Conservation (phyloP, 768 basidiomycete species). For the Boletus rubroflammeus region DNA sequence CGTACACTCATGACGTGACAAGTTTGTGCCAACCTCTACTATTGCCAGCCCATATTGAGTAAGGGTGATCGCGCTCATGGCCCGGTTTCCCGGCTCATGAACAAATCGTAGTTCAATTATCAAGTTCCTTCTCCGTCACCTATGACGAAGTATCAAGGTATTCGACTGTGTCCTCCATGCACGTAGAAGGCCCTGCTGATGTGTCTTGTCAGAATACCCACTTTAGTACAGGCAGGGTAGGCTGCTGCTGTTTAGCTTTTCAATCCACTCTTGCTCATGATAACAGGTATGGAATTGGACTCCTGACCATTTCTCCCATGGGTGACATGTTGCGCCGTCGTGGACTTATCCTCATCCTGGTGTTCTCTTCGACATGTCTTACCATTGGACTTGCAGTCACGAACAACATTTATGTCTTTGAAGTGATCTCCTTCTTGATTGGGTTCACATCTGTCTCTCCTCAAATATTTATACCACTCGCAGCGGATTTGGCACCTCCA, state of each 20-base stretch:
- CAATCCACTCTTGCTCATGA: not conserved
- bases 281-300: constrained; percentile 60
- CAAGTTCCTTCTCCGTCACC: constrained; percentile 35
- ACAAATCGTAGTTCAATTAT: constrained; percentile 25
- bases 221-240: constrained; percentile 63
- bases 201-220: constrained; percentile 46
- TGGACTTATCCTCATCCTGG: constrained; percentile 61
- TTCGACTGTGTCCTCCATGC: not conserved
- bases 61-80: constrained; percentile 19
- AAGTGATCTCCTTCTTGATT: constrained; percentile 63
- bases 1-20: not conserved
- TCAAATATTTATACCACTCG: constrained; percentile 66
- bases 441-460: constrained; percentile 65
- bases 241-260: constrained; percentile 9
- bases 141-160: constrained; percentile 33
- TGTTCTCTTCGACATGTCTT: constrained; percentile 49
- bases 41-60: constrained; percentile 78
- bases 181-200: not conserved
- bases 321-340: constrained; percentile 79
- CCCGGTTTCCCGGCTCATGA: not conserved
- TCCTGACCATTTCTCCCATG: constrained; percentile 70
- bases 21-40: constrained; percentile 68
- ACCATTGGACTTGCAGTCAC: constrained; percentile 72
- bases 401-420: constrained; percentile 51
- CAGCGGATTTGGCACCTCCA: constrained; percentile 77